Evolutionary conservation across 2,329 filamentous ascomycete species (phyloP), one percentile per base, ranked within the genome.

Genomic region (Colletotrichum zoysiae): DNA sequence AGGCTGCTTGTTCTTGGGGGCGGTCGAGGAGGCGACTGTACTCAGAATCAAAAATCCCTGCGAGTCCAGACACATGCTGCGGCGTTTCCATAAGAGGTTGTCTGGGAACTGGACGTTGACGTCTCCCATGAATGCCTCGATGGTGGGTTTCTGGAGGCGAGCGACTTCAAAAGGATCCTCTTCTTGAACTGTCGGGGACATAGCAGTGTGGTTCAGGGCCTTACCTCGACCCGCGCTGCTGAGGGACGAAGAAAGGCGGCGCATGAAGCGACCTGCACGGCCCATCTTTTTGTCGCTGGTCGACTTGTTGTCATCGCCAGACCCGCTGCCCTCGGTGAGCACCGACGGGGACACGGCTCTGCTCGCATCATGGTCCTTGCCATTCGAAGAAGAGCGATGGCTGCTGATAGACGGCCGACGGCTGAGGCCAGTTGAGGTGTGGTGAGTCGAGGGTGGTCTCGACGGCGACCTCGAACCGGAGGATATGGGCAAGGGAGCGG

Each of bases 81-180:
- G 91, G 66, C 95, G 92, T 84, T 98, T 99, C 96, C 96, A 99
- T 16, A 99, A 87, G 58, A 99, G 86, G 66, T 94, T 97, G 79
- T 98, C 95, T 0, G 96, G 96, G 79, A 99, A 98, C 80, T 99
- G 96, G 14, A 98, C 93, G 77, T 99, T 98, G 74, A 99, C 92
- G 78, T 98, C 94, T 60, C 95, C 94, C 81, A 97, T 88, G 73
- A 92, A 91, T 4, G 93, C 86, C 35, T 91, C 86, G 64, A 90
- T 83, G 59, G 81, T 82, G 0, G 82, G 77, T 26, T 78, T 70
- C 78, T 81, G 23, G 78, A 79, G 38, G 75, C 78, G 8, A 44
- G 73, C 80, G 11, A 79, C 76, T 65, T 82, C 81, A 26, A 79
- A 78, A 7, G 80, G 78, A 51, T 84, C 82, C 76, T 89, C 87